phyloP scores from a whole-genome alignment of 257 asterid species.

The Nicotiana noctiflora region DNA sequence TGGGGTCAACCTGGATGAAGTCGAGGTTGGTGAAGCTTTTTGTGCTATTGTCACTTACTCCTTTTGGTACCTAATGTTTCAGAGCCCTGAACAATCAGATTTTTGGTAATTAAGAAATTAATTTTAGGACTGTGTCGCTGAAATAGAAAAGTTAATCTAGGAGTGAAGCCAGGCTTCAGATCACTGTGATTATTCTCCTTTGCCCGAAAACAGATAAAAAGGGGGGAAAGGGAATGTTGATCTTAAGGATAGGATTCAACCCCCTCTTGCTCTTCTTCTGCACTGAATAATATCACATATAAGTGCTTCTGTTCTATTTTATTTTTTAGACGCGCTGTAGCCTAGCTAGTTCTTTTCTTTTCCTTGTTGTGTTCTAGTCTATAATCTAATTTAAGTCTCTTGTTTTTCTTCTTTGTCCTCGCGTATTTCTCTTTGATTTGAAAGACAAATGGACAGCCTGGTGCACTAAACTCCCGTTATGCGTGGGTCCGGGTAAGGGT shows the following conservation, averaged over 20 bases:
- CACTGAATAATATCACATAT: background rate
- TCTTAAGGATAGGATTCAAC: background rate
- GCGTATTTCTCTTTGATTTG: too few species aligned
- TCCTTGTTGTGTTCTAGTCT: background rate
- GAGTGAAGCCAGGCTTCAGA: background rate
- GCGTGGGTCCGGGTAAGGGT: too few species aligned
- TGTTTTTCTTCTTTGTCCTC: background rate
- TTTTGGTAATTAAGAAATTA: background rate
- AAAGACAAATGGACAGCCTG: too few species aligned
- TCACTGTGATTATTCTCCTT: background rate
- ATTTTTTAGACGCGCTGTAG: background rate
- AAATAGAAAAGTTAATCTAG: background rate
- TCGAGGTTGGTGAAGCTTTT: constrained; percentile 46
- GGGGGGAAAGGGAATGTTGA: background rate
- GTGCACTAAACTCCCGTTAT: too few species aligned
- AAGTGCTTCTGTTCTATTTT: background rate
- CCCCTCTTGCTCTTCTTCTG: background rate
- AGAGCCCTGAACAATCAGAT: background rate
- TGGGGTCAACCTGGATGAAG: constrained; percentile 58
- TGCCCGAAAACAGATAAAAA: background rate
- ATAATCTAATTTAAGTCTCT: background rate
- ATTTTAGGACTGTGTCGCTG: background rate
- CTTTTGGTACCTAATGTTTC: background rate
- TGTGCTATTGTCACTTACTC: background rate
- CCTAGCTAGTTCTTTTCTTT: background rate